Evolutionary conservation across 371 early-diverging fungal species (phyloP).

Genomic region (Blakeslea trispora): DNA sequence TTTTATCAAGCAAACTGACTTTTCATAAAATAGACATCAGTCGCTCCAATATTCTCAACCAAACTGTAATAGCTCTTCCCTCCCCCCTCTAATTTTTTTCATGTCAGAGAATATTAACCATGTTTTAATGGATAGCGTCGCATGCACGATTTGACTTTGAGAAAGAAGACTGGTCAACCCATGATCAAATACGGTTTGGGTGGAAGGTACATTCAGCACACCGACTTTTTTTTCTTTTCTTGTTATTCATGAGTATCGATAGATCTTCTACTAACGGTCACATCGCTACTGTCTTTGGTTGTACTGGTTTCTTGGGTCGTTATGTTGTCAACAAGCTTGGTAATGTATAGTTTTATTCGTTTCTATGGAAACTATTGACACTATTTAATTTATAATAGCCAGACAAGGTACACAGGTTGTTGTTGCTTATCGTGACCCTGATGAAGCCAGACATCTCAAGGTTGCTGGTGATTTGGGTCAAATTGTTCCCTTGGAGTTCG

Average conservation of each 20-base stretch:
- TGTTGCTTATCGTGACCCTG: constrained; percentile 88
- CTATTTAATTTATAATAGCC: constrained; percentile 27
- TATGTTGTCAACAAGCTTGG: constrained; percentile 91
- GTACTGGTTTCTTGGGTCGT: constrained; percentile 95
- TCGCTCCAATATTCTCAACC: too few species aligned
- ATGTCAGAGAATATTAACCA: too few species aligned
- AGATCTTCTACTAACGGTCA: constrained; percentile 81
- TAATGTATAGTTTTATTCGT: constrained; percentile 25
- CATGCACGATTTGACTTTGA: constrained; percentile 67
- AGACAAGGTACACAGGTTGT: constrained; percentile 88
- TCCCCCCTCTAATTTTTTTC: too few species aligned
- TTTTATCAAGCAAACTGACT: too few species aligned
- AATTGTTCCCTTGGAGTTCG: constrained; percentile 89
- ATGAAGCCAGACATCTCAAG: constrained; percentile 87
- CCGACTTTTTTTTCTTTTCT: too few species aligned
- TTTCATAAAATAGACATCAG: too few species aligned
- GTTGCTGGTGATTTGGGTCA: constrained; percentile 95
- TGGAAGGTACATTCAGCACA: constrained; percentile 69
- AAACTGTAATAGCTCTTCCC: too few species aligned
- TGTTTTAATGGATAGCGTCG: constrained; percentile 49
- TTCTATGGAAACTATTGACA: too few species aligned
- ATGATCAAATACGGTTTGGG: constrained; percentile 68
- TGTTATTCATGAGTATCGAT: too few species aligned
- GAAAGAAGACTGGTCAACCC: constrained; percentile 70
- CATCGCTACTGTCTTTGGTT: constrained; percentile 94